These are phyloP conservation scores for Coelastrella sp. DNA, from an alignment of 139 green algal genomes.

Conservation along the genomic window DNA sequence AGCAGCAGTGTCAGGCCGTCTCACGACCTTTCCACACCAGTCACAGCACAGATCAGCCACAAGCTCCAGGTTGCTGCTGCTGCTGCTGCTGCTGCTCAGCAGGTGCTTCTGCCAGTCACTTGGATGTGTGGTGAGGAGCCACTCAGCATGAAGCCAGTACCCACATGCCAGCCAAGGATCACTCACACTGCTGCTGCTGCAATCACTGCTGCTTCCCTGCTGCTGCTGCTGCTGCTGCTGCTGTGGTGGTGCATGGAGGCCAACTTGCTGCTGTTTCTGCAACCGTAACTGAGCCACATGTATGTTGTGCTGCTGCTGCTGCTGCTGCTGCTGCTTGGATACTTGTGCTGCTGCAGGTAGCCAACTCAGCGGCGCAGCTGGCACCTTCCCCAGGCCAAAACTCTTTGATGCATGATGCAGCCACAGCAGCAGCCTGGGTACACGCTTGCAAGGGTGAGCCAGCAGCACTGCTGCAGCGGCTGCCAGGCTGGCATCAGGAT, in stretches of 20 bases:
- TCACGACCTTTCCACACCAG: not conserved
- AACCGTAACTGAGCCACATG: not conserved
- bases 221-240: not conserved
- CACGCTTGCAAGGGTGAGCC: not conserved
- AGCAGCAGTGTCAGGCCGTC: not conserved
- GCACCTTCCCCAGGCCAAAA: not conserved
- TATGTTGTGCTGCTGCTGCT: not conserved
- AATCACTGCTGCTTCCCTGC: not conserved
- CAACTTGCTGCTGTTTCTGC: not conserved
- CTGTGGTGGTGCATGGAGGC: too few species aligned
- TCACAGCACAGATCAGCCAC: not conserved
- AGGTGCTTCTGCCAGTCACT: not conserved
- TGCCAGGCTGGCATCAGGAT: not conserved
- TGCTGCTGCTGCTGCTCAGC: conserved; percentile 11
- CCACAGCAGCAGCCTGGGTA: not conserved
- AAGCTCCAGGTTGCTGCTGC: not conserved
- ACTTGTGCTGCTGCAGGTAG: not conserved
- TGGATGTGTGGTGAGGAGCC: not conserved
- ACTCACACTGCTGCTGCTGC: not conserved
- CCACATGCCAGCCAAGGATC: not conserved
- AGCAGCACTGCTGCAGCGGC: not conserved
- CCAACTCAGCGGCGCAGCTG: not conserved
- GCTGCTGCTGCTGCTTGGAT: not conserved
- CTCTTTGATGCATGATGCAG: not conserved
- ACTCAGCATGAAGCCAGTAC: not conserved